A percentile compares a stretch with the other conserved stretches of the same genome.
Conservation (phyloP, 495 filamentous ascomycete species). For the Aspergillus coremiiformis region DNA sequence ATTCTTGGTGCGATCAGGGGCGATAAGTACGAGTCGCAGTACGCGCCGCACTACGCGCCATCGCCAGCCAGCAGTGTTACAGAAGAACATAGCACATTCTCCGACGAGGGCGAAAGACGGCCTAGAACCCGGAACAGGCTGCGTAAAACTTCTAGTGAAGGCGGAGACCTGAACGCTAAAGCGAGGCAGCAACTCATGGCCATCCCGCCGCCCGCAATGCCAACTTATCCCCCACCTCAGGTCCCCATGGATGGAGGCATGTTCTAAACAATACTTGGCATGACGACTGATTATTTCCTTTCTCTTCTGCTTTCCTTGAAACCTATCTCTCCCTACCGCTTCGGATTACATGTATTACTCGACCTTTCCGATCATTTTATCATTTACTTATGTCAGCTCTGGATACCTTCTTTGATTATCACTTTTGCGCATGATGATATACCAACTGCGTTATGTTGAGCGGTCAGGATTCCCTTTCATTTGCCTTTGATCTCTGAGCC, state of each 20-base stretch:
- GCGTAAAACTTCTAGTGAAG: conserved; percentile 47
- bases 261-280: conserved; percentile 26
- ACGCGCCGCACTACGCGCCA: conserved; percentile 8
- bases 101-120: conserved; percentile 45
- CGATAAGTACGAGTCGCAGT: conserved; percentile 28
- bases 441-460: conserved; percentile 22
- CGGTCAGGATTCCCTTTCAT: conserved; percentile 9
- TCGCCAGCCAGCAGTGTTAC: conserved; percentile 19
- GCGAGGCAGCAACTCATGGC: conserved; percentile 36
- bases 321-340: background rate
- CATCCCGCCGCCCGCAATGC: conserved; percentile 26
- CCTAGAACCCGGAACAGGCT: conserved; percentile 39
- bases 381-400: conserved; percentile 7
- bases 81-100: conserved; percentile 43
- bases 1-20: conserved; percentile 46
- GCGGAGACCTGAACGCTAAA: conserved; percentile 34
- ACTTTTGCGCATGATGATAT: conserved; percentile 19
- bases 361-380: background rate
- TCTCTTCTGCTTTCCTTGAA: background rate
- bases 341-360: conserved; percentile 17
- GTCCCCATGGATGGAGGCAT: conserved; percentile 39
- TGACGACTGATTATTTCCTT: background rate
- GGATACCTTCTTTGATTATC: conserved; percentile 27
- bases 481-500: conserved; percentile 4
- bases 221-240: conserved; percentile 32